Conservation (phyloP, 495 filamentous ascomycete species). For the Penicillium crystallinum region DNA sequence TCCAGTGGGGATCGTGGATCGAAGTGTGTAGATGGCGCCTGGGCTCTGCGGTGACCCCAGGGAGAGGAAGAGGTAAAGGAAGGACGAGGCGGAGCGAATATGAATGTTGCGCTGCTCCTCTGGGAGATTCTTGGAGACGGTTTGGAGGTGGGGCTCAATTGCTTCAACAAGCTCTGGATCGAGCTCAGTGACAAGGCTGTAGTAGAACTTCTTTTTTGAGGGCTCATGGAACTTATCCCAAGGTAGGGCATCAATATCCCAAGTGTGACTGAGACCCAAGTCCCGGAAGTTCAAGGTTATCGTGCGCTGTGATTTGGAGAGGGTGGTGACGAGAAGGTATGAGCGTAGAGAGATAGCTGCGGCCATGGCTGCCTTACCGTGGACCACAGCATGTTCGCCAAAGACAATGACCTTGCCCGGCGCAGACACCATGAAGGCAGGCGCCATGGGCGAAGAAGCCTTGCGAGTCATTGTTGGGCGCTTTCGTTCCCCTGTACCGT, state of each 20-base stretch:
- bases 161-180: conserved; percentile 75
- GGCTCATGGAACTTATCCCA: conserved; percentile 76
- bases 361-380: conserved; percentile 94
- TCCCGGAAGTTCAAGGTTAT: conserved; percentile 85
- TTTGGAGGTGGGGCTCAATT: conserved; percentile 66
- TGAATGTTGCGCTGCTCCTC: conserved; percentile 71
- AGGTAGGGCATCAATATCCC: conserved; percentile 85
- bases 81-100: conserved; percentile 70
- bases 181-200: conserved; percentile 76
- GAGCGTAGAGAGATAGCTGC: conserved; percentile 91
- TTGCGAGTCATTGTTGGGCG: conserved; percentile 38
- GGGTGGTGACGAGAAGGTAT: conserved; percentile 87
- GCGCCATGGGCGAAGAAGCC: conserved; percentile 55
- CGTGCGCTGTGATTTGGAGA: conserved; percentile 78
- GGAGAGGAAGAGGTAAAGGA: conserved; percentile 90
- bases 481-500: conserved; percentile 12
- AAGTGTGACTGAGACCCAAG: conserved; percentile 77
- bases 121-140: conserved; percentile 59
- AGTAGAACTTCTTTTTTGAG: conserved; percentile 87
- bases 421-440: conserved; percentile 94
- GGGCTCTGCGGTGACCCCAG: conserved; percentile 72
- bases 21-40: conserved; percentile 81
- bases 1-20: conserved; percentile 89
- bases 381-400: conserved; percentile 93
- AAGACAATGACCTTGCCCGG: conserved; percentile 97